phyloP scores from a whole-genome alignment of 2,329 filamentous ascomycete species.

The Botrytis porri region DNA sequence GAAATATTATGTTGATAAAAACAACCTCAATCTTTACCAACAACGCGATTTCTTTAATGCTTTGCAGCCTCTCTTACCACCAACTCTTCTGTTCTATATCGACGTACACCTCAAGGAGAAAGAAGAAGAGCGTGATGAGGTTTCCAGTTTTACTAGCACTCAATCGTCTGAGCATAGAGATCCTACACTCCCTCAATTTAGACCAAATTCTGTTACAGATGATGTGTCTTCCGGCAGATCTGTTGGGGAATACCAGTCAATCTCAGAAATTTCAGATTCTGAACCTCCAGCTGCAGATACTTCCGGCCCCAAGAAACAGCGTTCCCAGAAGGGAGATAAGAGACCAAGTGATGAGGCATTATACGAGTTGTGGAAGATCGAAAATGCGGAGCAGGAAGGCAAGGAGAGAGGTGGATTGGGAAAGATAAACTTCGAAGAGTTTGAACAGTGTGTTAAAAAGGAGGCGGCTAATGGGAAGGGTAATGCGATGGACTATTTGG shows the following conservation, averaged over 20 bases:
- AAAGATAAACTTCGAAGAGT: conserved; percentile 73
- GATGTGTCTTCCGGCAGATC: neutral
- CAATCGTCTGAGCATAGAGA: conserved; percentile 41
- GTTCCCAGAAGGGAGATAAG: conserved; percentile 9
- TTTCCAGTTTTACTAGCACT: neutral
- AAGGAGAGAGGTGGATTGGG: conserved; percentile 74
- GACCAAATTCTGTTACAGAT: conserved; percentile 49
- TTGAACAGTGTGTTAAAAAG: conserved; percentile 69
- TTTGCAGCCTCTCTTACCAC: neutral
- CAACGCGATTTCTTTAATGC: conserved; percentile 1
- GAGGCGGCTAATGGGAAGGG: conserved; percentile 49
- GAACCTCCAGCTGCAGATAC: conserved; percentile 2
- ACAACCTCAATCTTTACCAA: neutral
- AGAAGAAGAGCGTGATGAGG: conserved; percentile 6
- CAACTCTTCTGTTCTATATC: conserved; percentile 1
- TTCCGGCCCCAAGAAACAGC: neutral
- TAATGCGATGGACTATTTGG: conserved; percentile 73
- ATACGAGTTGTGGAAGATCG: conserved; percentile 30
- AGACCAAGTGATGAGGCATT: conserved; percentile 21
- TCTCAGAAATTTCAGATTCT: neutral
- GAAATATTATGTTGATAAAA: neutral
- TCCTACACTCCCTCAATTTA: conserved; percentile 66
- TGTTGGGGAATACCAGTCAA: neutral
- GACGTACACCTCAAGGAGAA: conserved; percentile 5
- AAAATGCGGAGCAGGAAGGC: conserved; percentile 51